These are phyloP conservation scores for Saccharomycopsis guyanensis DNA, from an alignment of 805 yeast species.

Conservation along the genomic window DNA sequence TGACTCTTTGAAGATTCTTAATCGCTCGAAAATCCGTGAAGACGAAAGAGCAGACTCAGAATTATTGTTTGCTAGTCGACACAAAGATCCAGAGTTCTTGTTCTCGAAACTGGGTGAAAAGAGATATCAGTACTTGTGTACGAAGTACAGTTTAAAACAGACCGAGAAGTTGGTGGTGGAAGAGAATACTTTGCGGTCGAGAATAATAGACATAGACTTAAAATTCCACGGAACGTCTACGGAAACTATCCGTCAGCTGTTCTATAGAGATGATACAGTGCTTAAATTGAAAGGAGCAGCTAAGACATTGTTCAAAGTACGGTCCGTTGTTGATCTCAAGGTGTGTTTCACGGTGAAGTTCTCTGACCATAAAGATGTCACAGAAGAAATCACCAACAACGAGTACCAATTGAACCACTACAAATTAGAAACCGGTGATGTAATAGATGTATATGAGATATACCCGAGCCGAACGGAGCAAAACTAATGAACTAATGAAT, in stretches of 20 bases:
- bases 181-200: not conserved
- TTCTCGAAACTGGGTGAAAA: slow-evolving; percentile 6
- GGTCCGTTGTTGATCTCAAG: slow-evolving; percentile 4
- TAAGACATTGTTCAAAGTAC: slow-evolving; percentile 3
- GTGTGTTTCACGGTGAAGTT: slow-evolving; percentile 11
- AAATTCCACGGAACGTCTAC: not conserved
- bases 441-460: slow-evolving; percentile 6
- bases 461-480: too few relatives aligned
- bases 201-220: slow-evolving; percentile 1
- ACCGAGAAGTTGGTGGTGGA: not conserved
- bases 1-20: slow-evolving; percentile 33
- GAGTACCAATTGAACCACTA: slow-evolving; percentile 6
- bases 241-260: not conserved
- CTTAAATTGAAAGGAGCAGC: slow-evolving; percentile 11
- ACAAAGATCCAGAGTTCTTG: slow-evolving; percentile 24
- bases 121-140: slow-evolving; percentile 23
- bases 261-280: slow-evolving; percentile 4
- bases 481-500: not conserved
- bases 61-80: slow-evolving; percentile 51
- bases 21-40: slow-evolving; percentile 46
- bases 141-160: slow-evolving; percentile 4
- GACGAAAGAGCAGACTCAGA: slow-evolving; percentile 59
- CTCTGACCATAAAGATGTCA: not conserved
- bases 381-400: not conserved
- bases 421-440: slow-evolving; percentile 6